Conservation (phyloP, 163 green algal genomes). For the Chlamydomonas reinhardtii region DNA sequence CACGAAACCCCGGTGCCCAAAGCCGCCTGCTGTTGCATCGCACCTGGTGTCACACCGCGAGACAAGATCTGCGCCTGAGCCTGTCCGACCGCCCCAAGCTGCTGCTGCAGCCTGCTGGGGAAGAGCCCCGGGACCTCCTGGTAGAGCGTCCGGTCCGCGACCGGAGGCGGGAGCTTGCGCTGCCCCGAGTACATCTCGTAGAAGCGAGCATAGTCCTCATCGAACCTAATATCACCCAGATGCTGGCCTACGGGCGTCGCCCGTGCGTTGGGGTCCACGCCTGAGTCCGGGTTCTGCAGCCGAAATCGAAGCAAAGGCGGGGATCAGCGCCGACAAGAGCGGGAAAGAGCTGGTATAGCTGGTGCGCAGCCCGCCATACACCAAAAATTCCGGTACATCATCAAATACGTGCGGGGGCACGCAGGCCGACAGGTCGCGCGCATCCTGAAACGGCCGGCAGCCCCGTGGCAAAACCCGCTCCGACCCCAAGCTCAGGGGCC, state of each 20-base stretch:
- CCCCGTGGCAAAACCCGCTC: background rate
- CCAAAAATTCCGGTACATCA: too few relatives aligned
- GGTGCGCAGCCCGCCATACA: too few relatives aligned
- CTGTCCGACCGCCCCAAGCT: background rate
- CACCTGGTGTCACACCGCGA: conserved; percentile 26
- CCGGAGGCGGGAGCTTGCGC: conserved; percentile 87
- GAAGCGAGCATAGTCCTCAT: conserved; percentile 92
- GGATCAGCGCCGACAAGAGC: background rate
- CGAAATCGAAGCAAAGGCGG: background rate
- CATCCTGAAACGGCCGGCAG: background rate
- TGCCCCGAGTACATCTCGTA: conserved; percentile 81
- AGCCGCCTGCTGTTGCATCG: background rate
- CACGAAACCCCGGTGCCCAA: too few relatives aligned
- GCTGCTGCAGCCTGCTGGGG: conserved; percentile 57
- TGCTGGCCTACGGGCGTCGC: conserved; percentile 45
- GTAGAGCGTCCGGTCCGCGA: conserved; percentile 84
- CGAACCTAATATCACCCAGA: conserved; percentile 83
- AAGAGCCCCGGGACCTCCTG: conserved; percentile 74
- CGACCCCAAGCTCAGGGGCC: background rate
- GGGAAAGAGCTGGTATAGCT: background rate
- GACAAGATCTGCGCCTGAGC: conserved; percentile 38
- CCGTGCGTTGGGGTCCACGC: conserved; percentile 16
- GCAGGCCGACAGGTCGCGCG: background rate
- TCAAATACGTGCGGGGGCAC: too few relatives aligned
- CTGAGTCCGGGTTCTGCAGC: conserved; percentile 16